A percentile compares a stretch with the other conserved stretches of the same genome.
Conservation (phyloP, 768 basidiomycete genomes). For the Psilocybe cubensis region DNA sequence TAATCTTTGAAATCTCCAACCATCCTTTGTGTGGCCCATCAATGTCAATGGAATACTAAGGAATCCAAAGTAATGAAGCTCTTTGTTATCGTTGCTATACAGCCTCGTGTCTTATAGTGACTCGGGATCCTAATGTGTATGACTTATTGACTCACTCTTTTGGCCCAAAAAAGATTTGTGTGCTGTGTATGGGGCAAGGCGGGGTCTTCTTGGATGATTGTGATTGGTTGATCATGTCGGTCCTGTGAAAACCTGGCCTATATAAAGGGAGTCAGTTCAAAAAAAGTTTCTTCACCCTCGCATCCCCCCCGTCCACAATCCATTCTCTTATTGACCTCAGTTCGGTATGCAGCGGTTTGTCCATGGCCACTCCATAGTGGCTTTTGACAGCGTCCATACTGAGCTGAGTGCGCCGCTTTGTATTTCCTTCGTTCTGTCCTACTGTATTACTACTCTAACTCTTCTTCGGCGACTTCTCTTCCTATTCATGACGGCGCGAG, state of each 20-base stretch:
- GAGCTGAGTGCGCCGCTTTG: not conserved
- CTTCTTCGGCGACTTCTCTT: not conserved
- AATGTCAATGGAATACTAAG: too few relatives aligned
- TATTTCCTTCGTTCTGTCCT: not conserved
- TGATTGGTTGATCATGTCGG: not conserved
- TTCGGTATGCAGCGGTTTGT: too few relatives aligned
- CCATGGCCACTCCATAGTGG: not conserved
- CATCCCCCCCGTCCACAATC: not conserved
- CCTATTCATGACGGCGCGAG: not conserved
- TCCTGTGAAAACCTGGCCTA: not conserved
- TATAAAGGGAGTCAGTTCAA: not conserved
- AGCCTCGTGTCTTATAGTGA: too few relatives aligned
- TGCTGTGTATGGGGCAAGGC: not conserved
- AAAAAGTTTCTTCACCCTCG: not conserved
- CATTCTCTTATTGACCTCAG: too few relatives aligned
- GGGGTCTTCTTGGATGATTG: not conserved
- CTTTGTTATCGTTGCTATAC: too few relatives aligned
- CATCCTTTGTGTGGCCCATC: too few relatives aligned
- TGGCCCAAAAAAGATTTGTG: not conserved
- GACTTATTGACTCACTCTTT: not conserved
- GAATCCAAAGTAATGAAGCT: too few relatives aligned
- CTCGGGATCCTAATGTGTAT: too few relatives aligned
- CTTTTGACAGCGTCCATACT: not conserved
- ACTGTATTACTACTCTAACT: not conserved
- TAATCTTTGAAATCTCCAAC: too few relatives aligned